Evolutionary conservation across 306 rosid species (phyloP).

Genomic region (Vicia sativa): DNA sequence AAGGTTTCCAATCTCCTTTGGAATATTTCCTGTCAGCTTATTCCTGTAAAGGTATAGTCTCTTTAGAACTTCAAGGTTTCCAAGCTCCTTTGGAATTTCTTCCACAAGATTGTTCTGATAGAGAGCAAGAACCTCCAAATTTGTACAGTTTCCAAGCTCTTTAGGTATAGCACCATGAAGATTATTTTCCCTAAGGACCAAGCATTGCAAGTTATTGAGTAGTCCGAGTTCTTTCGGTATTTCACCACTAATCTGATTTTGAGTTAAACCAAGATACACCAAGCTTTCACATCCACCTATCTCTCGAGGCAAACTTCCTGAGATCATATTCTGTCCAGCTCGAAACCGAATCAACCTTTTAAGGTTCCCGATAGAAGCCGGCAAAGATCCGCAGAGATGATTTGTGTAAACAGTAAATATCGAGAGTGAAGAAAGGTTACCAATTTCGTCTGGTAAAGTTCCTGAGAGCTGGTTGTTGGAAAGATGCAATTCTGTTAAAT

Average conservation of each 20-base stretch:
- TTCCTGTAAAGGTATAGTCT: constrained; percentile 68
- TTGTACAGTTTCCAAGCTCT: constrained; percentile 73
- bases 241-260: constrained; percentile 60
- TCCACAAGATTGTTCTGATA: constrained; percentile 66
- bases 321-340: constrained; percentile 68
- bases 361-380: constrained; percentile 63
- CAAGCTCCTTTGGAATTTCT: constrained; percentile 64
- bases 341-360: constrained; percentile 53
- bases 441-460: constrained; percentile 58
- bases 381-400: constrained; percentile 61
- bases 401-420: constrained; percentile 60
- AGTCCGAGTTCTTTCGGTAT: constrained; percentile 67
- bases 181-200: constrained; percentile 57
- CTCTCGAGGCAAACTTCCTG: constrained; percentile 68
- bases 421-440: constrained; percentile 55
- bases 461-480: constrained; percentile 62
- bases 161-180: constrained; percentile 59
- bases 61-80: constrained; percentile 53
- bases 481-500: constrained; percentile 51
- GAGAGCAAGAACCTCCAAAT: constrained; percentile 59
- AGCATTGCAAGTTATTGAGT: constrained; percentile 45
- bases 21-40: constrained; percentile 70
- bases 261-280: constrained; percentile 66
- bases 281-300: constrained; percentile 65
- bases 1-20: constrained; percentile 80